These are phyloP conservation scores for Infundibulicybe gibba DNA, from an alignment of 768 basidiomycete genomes.

Conservation along the genomic window DNA sequence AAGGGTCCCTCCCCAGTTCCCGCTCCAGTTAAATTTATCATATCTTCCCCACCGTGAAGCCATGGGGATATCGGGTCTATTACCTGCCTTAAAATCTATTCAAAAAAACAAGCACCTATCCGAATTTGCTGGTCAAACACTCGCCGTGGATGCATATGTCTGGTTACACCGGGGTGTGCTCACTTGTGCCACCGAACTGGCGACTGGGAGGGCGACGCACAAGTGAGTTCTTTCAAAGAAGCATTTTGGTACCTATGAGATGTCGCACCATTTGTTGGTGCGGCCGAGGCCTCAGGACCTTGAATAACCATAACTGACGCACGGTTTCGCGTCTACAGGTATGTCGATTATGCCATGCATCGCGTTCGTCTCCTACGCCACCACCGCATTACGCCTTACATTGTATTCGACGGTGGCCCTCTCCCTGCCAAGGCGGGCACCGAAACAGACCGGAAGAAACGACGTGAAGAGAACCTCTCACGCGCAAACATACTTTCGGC, in stretches of 20 bases:
- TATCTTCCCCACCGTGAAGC: slow-evolving; percentile 1
- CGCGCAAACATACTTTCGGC: slow-evolving; percentile 69
- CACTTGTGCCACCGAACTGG: slow-evolving; percentile 87
- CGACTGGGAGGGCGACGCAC: slow-evolving; percentile 76
- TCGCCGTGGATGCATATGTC: slow-evolving; percentile 95
- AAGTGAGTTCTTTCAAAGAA: slow-evolving; percentile 49
- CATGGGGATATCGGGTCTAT: slow-evolving; percentile 92
- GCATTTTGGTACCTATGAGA: not conserved
- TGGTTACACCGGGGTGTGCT: slow-evolving; percentile 91
- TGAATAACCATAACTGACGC: too few species aligned
- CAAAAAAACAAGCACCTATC: slow-evolving; percentile 75
- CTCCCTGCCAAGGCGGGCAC: slow-evolving; percentile 93
- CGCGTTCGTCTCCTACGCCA: slow-evolving; percentile 83
- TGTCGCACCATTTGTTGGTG: not conserved
- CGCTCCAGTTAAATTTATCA: not conserved
- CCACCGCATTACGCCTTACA: slow-evolving; percentile 79
- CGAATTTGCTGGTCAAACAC: slow-evolving; percentile 77
- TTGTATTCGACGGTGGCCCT: slow-evolving; percentile 96
- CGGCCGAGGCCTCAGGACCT: not conserved
- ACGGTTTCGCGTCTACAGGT: slow-evolving; percentile 41
- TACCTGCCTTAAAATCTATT: slow-evolving; percentile 89
- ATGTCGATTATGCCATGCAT: slow-evolving; percentile 96
- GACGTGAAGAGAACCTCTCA: slow-evolving; percentile 72
- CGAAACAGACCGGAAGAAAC: slow-evolving; percentile 73
- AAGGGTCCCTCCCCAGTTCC: too few species aligned